Base-by-base conservation (phyloP, 306 rosid genomes). In the Mucuna pruriens region DNA sequence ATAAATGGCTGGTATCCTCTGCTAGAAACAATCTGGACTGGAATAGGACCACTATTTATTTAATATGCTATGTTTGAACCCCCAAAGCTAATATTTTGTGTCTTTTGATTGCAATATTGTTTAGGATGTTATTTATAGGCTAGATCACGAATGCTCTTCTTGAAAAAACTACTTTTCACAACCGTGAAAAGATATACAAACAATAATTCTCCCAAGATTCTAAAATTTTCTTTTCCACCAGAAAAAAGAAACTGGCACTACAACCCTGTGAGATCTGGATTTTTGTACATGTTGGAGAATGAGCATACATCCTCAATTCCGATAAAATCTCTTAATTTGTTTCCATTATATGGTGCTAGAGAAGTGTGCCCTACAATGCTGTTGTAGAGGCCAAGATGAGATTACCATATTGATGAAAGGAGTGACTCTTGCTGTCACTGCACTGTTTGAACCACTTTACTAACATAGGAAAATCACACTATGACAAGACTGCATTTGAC, bases 391-490 rank as follows among this genome's bases (percentile, higher is more conserved):
- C 58, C 49, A 40, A 65, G 38, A 52, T 75, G 40, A 40, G 75
- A 64, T 64, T 70, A 36, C 77, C 72, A 44, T 70, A 22, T 71
- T 76, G 80, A 34, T 81, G 77, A 44, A 63, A 76, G 40, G 40
- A 63, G 75, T 64, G 60, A 29, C 36, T 70, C 25, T n/a, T 85
- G 31, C 76, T 63, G 42, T 71, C 38, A 54, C 67, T 81, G 75
- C 51, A 51, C 52, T 64, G 22, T 40, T 81, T 63, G 58, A 80
- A 23, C 42, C 76, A n/a, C 44, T 51, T 22, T 63, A 17, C 61
- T 52, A 57, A 45, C 38, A 13, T 52, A 3, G 77, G 68, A 44
- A 76, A 76, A 66, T 38, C 38, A 61, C 31, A 40, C 75, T 6
- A 42, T 69, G 55, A 69, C 13, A 39, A 26, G 34, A 54, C 42